Evolutionary conservation across 2,329 filamentous ascomycete genomes (phyloP), one percentile per base, ranked within the genome.

Genomic region (Aspergillus intermedius): DNA sequence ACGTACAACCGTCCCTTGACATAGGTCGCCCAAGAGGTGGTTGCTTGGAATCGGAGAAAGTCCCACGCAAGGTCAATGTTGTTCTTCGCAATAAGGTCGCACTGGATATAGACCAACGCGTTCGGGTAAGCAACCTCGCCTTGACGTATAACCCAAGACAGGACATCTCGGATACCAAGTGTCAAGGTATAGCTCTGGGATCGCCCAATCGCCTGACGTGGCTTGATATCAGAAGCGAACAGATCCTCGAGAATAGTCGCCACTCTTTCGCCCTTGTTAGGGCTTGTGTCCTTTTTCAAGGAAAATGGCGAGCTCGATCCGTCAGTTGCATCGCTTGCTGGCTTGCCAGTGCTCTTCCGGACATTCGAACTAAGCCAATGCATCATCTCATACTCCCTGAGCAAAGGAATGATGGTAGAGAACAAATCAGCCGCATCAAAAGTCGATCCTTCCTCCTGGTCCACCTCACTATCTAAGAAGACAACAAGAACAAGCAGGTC

Each of bases 401-500:
- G 76, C 48, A 85, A 78, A n/a, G 76, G 73, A 30, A 93, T 74
- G 5, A 96, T 76, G 42, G 60, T 81, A 72, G 69, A 86, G 32
- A 91, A 81, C 3, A 75, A 53, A 42, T 77, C 73, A 13, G 67
- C 63, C 1, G 74, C 72, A 44, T 86, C 81, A 50, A 93, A 84
- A 23, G 84, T 80, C 7, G 87, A 60, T 13, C 87, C 80, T 37
- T 88, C 83, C 39, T 85, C 82, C 55, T 83, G 80, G 49, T 91
- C 86, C 46, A 88, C 80, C 62, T 93, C 88, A 35, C 84, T 84
- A 64, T 93, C 86, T 77, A 97, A 86, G 66, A 96, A 90, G 8
- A 93, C 79, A 13, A 95, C 76, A 5, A 98, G 77, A 2, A 93
- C 78, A 2, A 97, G 74, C 49, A 97, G 80, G 61, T 91, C 89